A percentile compares a stretch with the other conserved stretches of the same genome.
Evolutionary conservation across 2,329 filamentous ascomycete species (phyloP).

Genomic region (Fusarium sp.): DNA sequence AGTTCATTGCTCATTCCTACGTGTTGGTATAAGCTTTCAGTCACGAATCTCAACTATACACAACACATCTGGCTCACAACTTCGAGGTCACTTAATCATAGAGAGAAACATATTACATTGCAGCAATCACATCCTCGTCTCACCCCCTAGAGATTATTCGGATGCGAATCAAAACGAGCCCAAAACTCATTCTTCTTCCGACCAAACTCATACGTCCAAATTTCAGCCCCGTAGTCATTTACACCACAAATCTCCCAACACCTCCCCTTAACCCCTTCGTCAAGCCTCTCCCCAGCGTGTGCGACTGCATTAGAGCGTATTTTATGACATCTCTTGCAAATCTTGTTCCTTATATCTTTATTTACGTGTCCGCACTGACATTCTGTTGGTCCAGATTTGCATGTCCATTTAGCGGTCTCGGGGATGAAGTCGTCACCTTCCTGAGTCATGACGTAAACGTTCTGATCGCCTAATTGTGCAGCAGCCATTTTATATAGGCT

Average conservation of each 20-base stretch:
- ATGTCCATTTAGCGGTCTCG: background rate
- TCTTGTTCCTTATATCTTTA: background rate
- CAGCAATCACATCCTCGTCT: rapidly evolving
- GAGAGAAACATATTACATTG: background rate
- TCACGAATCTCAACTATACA: background rate
- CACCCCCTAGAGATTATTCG: background rate
- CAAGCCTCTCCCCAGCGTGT: background rate
- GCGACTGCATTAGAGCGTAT: background rate
- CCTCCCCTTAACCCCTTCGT: background rate
- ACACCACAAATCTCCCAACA: background rate
- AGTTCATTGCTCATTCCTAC: background rate
- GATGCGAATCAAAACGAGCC: background rate
- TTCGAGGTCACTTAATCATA: background rate
- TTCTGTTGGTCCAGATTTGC: background rate
- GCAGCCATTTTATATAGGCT: rapidly evolving
- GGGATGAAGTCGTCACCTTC: background rate
- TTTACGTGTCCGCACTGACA: background rate
- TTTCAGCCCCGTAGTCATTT: background rate
- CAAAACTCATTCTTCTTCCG: background rate
- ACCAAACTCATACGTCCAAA: background rate
- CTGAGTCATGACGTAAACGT: rapidly evolving
- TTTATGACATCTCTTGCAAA: rapidly evolving
- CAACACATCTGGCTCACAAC: background rate
- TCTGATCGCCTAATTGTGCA: too few relatives aligned
- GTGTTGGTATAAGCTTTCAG: too few relatives aligned